Conservation (phyloP, 306 rosid species). For the Sesbania bispinosa region DNA sequence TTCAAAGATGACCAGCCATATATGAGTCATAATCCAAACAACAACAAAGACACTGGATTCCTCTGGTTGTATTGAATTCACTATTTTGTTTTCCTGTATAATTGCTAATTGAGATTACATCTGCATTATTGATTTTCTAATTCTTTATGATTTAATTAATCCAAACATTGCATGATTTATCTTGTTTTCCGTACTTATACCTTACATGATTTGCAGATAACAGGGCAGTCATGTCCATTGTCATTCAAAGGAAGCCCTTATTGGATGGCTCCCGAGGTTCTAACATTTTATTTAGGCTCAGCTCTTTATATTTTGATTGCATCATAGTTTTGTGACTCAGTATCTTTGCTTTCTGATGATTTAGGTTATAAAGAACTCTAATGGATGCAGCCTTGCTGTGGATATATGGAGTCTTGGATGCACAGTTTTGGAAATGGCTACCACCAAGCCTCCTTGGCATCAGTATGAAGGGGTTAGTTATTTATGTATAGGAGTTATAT, state of each 20-base stretch:
- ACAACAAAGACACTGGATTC: not conserved
- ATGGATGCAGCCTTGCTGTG: conserved; percentile 82
- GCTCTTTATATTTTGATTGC: conserved; percentile 8
- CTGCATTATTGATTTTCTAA: not conserved
- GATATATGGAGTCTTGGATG: conserved; percentile 99
- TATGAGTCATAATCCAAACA: not conserved
- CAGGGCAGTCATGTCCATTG: conserved; percentile 80
- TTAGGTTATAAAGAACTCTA: conserved; percentile 74
- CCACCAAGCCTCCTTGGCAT: conserved; percentile 98
- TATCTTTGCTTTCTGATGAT: conserved; percentile 22
- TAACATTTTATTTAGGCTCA: not conserved
- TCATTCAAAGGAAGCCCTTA: conserved; percentile 96
- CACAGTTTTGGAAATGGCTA: conserved; percentile 97
- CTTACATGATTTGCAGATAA: conserved; percentile 54
- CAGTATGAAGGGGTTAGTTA: conserved; percentile 95
- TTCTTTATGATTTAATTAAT: not conserved
- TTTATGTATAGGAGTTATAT: no score
- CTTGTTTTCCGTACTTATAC: conserved; percentile 22
- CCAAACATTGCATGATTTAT: conserved; percentile 11
- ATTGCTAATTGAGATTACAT: not conserved
- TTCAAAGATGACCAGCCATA: not conserved
- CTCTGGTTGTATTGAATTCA: not conserved
- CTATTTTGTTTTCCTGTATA: not conserved
- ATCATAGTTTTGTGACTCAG: conserved; percentile 22
- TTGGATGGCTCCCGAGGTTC: conserved; percentile 99